Percentiles rank a stretch among this genome's conserved stretches.
These are phyloP conservation scores for Argentina anserina DNA, from an alignment of 306 rosid species.

Conservation along the genomic window DNA sequence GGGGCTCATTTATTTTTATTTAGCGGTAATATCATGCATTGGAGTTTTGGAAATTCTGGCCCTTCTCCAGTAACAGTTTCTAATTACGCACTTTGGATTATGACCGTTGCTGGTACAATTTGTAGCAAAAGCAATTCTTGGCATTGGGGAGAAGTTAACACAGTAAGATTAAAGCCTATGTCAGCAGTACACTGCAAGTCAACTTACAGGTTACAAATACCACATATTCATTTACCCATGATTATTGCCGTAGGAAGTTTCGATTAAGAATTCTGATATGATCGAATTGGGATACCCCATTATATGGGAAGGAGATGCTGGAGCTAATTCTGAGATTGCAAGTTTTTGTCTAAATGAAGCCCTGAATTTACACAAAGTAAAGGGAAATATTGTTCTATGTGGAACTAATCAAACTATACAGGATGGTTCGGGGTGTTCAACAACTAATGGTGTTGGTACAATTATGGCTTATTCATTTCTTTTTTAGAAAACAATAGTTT, in stretches of 20 bases:
- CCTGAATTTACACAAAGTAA: constrained; percentile 18
- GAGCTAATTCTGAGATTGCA: constrained; percentile 10
- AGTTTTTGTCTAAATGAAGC: background rate
- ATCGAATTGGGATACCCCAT: constrained; percentile 16
- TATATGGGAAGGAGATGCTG: constrained; percentile 36
- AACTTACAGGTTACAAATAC: background rate
- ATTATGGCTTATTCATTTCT: constrained; percentile 17
- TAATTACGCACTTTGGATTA: constrained; percentile 35
- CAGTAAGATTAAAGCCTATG: constrained; percentile 2
- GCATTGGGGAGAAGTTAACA: constrained; percentile 22
- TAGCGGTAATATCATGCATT: no score
- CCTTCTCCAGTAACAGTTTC: constrained; percentile 3
- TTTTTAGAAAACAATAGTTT: no score
- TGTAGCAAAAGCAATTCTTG: constrained; percentile 26
- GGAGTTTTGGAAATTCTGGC: constrained; percentile 35
- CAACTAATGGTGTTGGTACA: constrained; percentile 24
- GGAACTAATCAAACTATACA: background rate
- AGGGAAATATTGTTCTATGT: constrained; percentile 29
- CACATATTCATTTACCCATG: background rate
- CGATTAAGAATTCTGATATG: constrained; percentile 24
- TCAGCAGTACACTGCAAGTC: background rate
- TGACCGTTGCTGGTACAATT: constrained; percentile 33
- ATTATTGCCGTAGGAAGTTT: constrained; percentile 25
- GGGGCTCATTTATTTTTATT: no score
- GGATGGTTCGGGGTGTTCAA: constrained; percentile 20